Conservation (phyloP, 78 protist genomes). For the Cavenderia fasciculata region DNA sequence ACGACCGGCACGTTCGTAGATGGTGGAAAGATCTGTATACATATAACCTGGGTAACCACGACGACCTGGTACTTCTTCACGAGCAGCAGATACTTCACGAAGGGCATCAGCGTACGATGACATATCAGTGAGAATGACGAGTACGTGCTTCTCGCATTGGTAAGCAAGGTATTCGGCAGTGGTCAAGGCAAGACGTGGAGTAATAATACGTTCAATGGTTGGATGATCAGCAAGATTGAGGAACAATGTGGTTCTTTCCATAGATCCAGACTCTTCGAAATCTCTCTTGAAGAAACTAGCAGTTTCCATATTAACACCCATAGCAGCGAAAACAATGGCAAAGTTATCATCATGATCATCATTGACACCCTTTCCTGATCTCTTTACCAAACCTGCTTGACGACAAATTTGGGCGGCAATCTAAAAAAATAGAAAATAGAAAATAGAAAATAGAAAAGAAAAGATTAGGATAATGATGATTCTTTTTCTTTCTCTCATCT, state of each 20-base stretch:
- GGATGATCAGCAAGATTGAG: slow-evolving; percentile 99
- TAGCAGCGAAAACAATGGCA: slow-evolving; percentile 99
- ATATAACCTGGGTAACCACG: slow-evolving; percentile 99
- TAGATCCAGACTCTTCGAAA: slow-evolving; percentile 98
- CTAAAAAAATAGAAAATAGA: not conserved
- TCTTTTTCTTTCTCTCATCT: no score
- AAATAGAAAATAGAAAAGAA: not conserved
- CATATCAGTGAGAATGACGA: slow-evolving; percentile 99
- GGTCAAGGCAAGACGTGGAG: slow-evolving; percentile 99
- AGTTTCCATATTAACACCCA: slow-evolving; percentile 99
- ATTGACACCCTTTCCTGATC: slow-evolving; percentile 54
- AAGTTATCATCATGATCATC: slow-evolving; percentile 96
- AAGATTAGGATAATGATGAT: not conserved
- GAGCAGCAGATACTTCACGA: slow-evolving; percentile 98
- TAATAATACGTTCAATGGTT: slow-evolving; percentile 99
- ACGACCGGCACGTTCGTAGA: slow-evolving; percentile 99
- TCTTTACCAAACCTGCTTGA: slow-evolving; percentile 98
- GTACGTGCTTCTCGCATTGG: slow-evolving; percentile 99
- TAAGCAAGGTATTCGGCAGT: slow-evolving; percentile 99
- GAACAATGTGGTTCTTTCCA: slow-evolving; percentile 98
- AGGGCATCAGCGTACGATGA: slow-evolving; percentile 99
- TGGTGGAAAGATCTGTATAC: slow-evolving; percentile 99
- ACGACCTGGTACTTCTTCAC: slow-evolving; percentile 99
- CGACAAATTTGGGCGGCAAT: slow-evolving; percentile 99
- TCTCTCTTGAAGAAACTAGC: slow-evolving; percentile 99